These are phyloP conservation scores for Cyberlindnera mississippiensis DNA, from an alignment of 805 yeast genomes.

Conservation along the genomic window DNA sequence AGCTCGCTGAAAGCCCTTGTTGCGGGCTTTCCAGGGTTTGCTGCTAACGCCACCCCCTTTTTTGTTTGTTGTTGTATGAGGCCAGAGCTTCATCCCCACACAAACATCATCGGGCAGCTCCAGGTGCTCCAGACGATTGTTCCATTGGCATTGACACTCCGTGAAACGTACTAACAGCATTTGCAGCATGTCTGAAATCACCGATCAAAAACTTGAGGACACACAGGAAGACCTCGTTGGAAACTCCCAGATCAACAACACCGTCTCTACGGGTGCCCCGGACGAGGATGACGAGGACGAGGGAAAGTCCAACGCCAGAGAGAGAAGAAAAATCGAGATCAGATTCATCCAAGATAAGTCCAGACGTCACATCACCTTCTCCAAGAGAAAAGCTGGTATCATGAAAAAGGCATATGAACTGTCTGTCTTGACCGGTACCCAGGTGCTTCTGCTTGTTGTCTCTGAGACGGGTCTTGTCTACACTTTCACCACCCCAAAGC, in stretches of 20 bases:
- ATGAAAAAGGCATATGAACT: constrained; percentile 99
- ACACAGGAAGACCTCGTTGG: constrained; percentile 25
- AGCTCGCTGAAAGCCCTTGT: too few relatives aligned
- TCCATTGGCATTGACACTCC: too few relatives aligned
- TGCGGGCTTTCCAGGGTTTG: neutral
- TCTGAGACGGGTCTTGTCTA: constrained; percentile 98
- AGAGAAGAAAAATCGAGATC: constrained; percentile 90
- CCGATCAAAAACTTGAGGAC: constrained; percentile 24
- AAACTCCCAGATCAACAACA: constrained; percentile 8
- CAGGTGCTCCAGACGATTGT: too few relatives aligned
- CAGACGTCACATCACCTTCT: constrained; percentile 95
- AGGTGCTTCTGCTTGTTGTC: constrained; percentile 89
- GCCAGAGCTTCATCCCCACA: too few relatives aligned
- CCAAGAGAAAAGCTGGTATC: constrained; percentile 97
- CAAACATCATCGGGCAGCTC: too few relatives aligned
- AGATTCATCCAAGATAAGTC: constrained; percentile 97
- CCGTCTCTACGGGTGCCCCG: constrained; percentile 10
- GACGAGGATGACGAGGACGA: constrained; percentile 46
- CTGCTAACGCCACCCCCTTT: too few relatives aligned
- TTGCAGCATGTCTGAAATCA: constrained; percentile 23
- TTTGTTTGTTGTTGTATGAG: too few relatives aligned
- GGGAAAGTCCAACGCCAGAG: constrained; percentile 43
- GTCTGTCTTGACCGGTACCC: constrained; percentile 95
- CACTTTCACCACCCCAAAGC: constrained; percentile 97
- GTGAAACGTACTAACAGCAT: constrained; percentile 11